These are phyloP conservation scores for Kwoniella sp. DNA, from an alignment of 768 basidiomycete genomes.

Conservation along the genomic window DNA sequence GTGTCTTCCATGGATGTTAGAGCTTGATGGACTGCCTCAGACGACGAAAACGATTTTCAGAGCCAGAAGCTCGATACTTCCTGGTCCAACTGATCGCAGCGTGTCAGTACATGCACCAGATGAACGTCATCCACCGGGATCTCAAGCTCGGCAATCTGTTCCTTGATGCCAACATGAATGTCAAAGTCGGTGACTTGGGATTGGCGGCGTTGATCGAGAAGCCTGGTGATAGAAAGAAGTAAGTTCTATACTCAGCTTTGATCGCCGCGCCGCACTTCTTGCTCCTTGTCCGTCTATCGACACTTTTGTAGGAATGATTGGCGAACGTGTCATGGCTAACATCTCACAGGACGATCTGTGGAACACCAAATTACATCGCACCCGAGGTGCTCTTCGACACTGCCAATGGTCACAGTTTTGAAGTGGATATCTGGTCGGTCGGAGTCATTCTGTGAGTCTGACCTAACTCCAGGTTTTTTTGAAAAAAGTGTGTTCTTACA, in stretches of 20 bases:
- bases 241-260: constrained; percentile 47
- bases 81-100: constrained; percentile 93
- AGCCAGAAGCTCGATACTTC: constrained; percentile 89
- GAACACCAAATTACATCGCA: constrained; percentile 96
- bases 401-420: constrained; percentile 94
- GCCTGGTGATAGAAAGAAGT: constrained; percentile 94
- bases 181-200: constrained; percentile 97
- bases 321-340: constrained; percentile 6
- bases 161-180: constrained; percentile 84
- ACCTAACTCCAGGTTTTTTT: neutral
- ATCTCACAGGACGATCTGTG: constrained; percentile 79
- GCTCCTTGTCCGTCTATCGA: neutral
- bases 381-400: constrained; percentile 95
- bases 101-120: constrained; percentile 94
- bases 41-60: constrained; percentile 80
- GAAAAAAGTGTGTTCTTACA: neutral
- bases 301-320: no score
- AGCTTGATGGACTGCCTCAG: constrained; percentile 70
- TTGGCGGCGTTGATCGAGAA: constrained; percentile 94
- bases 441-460: constrained; percentile 83
- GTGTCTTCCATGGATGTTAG: constrained; percentile 24
- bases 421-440: constrained; percentile 97
- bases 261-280: neutral
- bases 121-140: constrained; percentile 96
- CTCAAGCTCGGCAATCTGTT: constrained; percentile 95